Percentiles rank a stretch among this genome's conserved stretches.
These are phyloP conservation scores for Bassia scoparia DNA, from an alignment of 148 eudicot species.

Conservation along the genomic window DNA sequence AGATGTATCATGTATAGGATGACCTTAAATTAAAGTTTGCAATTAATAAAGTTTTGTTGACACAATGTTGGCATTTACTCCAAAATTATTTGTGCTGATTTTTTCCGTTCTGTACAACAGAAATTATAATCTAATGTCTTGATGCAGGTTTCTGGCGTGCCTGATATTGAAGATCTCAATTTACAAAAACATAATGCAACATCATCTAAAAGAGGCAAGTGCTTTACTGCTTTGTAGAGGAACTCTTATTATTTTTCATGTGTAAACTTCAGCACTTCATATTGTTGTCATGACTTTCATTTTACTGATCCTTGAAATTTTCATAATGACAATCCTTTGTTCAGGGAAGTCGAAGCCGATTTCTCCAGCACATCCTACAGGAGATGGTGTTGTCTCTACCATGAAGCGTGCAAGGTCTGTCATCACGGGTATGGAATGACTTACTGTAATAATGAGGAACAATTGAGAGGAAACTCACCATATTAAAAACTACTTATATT, in stretches of 20 bases:
- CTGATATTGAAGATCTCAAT: constrained; percentile 82
- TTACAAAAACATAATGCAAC: constrained; percentile 36
- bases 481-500: not conserved
- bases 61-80: too few relatives aligned
- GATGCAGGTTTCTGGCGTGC: constrained; percentile 32
- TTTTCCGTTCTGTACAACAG: too few relatives aligned
- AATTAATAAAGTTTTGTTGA: too few relatives aligned
- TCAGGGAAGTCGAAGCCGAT: constrained; percentile 22
- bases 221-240: constrained; percentile 2
- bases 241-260: not conserved
- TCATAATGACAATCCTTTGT: constrained; percentile 6
- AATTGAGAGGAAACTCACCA: not conserved
- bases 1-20: too few relatives aligned
- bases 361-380: constrained; percentile 14
- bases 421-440: not conserved
- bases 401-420: constrained; percentile 26
- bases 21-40: too few relatives aligned
- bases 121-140: too few relatives aligned
- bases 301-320: not conserved
- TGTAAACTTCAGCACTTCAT: not conserved
- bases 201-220: constrained; percentile 45
- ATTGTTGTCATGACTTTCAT: constrained; percentile 1
- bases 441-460: not conserved
- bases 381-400: constrained; percentile 16
- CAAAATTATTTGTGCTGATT: too few relatives aligned